Evolutionary conservation across 2,329 filamentous ascomycete species (phyloP).

Genomic region (Fusarium protoensiforme): DNA sequence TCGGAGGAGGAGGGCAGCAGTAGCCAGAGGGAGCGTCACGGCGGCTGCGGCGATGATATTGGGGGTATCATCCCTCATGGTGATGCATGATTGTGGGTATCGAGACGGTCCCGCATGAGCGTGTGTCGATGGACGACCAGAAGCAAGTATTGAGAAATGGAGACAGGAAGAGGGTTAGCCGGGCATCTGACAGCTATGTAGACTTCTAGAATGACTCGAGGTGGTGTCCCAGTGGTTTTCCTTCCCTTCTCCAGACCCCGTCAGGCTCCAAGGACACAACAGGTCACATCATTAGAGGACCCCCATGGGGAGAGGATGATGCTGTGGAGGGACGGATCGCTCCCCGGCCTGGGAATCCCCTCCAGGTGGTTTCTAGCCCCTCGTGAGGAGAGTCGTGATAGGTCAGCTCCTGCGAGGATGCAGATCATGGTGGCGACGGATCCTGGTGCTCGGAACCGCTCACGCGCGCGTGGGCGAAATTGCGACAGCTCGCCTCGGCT

Average conservation of each 20-base stretch:
- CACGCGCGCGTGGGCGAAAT: not conserved
- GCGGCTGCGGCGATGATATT: conserved; percentile 36
- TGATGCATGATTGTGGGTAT: conserved; percentile 30
- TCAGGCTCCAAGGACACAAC: conserved; percentile 5
- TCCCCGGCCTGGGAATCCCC: conserved; percentile 10
- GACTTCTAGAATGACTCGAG: not conserved
- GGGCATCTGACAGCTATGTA: conserved; percentile 1
- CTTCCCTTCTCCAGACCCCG: conserved; percentile 6
- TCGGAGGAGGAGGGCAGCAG: conserved; percentile 27
- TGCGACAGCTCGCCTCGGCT: not conserved
- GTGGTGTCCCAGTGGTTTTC: not conserved
- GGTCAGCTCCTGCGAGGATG: not conserved
- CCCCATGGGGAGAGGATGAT: conserved; percentile 29
- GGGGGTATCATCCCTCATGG: conserved; percentile 37
- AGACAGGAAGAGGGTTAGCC: not conserved
- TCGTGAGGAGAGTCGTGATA: not conserved
- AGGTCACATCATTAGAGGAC: not conserved
- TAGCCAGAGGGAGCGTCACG: conserved; percentile 36
- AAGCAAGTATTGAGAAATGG: not conserved
- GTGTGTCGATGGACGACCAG: conserved; percentile 8
- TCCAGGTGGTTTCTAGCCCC: not conserved
- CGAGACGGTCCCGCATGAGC: not conserved
- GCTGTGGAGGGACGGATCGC: not conserved
- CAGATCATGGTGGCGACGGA: not conserved
- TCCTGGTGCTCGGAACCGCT: not conserved